Evolutionary conservation across 2,329 filamentous ascomycete species (phyloP).

Genomic region (Penicillium sp.): DNA sequence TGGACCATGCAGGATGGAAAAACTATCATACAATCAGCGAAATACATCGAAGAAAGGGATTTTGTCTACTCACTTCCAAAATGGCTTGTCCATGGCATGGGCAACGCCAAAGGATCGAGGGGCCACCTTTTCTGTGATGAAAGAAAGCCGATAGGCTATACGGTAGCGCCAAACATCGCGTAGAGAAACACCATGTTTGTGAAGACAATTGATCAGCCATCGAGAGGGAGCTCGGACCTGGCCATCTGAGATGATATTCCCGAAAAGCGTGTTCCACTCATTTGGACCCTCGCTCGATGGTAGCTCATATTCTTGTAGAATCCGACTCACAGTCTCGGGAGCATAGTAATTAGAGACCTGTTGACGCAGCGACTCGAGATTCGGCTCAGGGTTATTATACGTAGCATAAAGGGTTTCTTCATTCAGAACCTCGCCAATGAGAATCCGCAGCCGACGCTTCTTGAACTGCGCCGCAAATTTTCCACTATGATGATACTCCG

Average conservation of each 20-base stretch:
- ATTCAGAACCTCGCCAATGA: conserved; percentile 47
- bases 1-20: conserved; percentile 41
- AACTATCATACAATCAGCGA: conserved; percentile 21
- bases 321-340: conserved; percentile 36
- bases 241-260: conserved; percentile 34
- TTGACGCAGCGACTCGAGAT: conserved; percentile 32
- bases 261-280: conserved; percentile 42
- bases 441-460: conserved; percentile 32
- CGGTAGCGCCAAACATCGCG: conserved; percentile 44
- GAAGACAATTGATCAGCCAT: conserved; percentile 18
- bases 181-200: conserved; percentile 33
- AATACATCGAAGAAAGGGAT: neutral
- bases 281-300: conserved; percentile 29
- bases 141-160: conserved; percentile 44
- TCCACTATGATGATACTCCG: conserved; percentile 38
- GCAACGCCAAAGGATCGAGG: conserved; percentile 29
- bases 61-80: conserved; percentile 44
- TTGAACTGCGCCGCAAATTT: conserved; percentile 41
- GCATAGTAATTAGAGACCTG: conserved; percentile 48
- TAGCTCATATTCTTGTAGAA: conserved; percentile 37
- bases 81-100: conserved; percentile 45
- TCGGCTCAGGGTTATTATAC: conserved; percentile 39
- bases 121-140: conserved; percentile 42
- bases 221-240: conserved; percentile 23
- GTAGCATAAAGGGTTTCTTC: conserved; percentile 47